Conservation (phyloP, 257 asterid species). For the Echium plantagineum region DNA sequence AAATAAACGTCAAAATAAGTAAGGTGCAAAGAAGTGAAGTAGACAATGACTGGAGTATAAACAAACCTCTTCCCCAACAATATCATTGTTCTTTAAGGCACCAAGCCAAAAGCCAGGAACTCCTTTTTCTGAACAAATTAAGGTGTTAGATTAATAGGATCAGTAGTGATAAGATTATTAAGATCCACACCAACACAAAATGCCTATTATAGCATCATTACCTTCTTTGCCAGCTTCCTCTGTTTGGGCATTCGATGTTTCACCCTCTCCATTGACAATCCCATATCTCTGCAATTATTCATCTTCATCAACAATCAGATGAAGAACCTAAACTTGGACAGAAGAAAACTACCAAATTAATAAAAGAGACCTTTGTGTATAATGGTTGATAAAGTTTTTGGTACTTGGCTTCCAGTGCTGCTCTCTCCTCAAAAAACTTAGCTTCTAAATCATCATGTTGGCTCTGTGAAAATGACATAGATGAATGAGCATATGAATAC, state of each 20-base stretch:
- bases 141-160: too few species aligned
- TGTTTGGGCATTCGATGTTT: constrained; percentile 15
- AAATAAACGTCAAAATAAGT: neutral
- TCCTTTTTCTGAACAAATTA: constrained; percentile 40
- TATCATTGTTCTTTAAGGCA: constrained; percentile 69
- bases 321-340: neutral
- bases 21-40: neutral
- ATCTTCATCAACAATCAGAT: neutral
- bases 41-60: neutral
- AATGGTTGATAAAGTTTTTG: constrained; percentile 29
- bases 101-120: constrained; percentile 77
- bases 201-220: neutral
- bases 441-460: constrained; percentile 25
- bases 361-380: constrained; percentile 18
- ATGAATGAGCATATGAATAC: neutral
- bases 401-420: constrained; percentile 30
- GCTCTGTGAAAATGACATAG: constrained; percentile 10
- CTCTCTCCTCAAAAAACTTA: constrained; percentile 28
- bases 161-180: too few species aligned
- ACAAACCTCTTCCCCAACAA: constrained; percentile 63
- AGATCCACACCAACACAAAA: constrained; percentile 1
- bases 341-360: neutral
- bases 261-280: constrained; percentile 25
- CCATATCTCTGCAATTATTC: constrained; percentile 20
- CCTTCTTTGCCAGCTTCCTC: constrained; percentile 9